Evolutionary conservation across 331 rosid species (phyloP), one percentile per base, ranked within the genome.

Genomic region (Prunus yedoensis): DNA sequence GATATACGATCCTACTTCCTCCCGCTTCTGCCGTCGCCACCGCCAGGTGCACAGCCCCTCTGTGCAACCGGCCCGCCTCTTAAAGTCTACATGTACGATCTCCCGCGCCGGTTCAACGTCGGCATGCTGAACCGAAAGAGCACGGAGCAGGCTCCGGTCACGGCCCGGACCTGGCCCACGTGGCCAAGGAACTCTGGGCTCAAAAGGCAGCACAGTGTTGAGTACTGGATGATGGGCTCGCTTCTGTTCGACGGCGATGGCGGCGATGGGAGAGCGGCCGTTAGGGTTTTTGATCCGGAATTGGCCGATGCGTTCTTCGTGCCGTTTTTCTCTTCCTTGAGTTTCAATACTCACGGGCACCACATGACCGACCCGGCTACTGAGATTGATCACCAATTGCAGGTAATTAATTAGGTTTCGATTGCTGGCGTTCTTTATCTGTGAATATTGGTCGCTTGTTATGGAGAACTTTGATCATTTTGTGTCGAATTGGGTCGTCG

Each of bases 151-250:
- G 41, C 82, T 28, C 87, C 99, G 10, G 94, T 88, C 10, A 89
- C 90, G 9, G 85, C 49, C 64, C 23, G 0, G 9, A 83, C 83
- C 2, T 95, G 90, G 87, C 96, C 96, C n/a, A 71, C 81, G n/a
- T 95, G 96, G 96, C 99, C 97, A 4, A 69, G 20, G 4, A 85
- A 89, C 64, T 91, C 88, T 54, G 99, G 97, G 20, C 79, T 95
- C 57, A 91, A 83, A 88, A 88, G 66, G 87, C 98, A 95, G 88
- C 98, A 95, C 72, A 95, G 97, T 74, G 89, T 91, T 8, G 99
- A 92, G 96, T 95, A 85, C 68, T 95, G 99, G 99, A 89, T 95
- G 97, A 92, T 88, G 90, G 89, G 98, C 4, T 95, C 96, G 89
- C 90, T 95, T 45, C 30, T 95, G 28, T 70, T 79, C 52, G 83